Conservation (phyloP, 2,329 filamentous ascomycete genomes). For the Cladophialophora exuberans region DNA sequence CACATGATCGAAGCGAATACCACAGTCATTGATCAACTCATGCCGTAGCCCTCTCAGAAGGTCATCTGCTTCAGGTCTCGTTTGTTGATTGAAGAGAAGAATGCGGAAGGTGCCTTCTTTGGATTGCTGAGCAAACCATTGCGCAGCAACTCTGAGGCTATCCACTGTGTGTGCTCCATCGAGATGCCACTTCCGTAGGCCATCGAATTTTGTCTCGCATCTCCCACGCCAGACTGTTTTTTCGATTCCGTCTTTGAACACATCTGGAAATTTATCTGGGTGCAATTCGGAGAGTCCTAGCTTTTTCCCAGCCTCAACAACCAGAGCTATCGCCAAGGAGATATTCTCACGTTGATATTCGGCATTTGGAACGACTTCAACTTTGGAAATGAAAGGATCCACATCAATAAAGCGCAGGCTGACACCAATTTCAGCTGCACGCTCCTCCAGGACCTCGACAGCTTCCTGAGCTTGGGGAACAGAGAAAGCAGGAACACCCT, state of each 20-base stretch:
- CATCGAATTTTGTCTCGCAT: not conserved
- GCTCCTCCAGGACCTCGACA: not conserved
- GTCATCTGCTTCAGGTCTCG: too few species aligned
- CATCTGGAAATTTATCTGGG: not conserved
- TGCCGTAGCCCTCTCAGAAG: too few species aligned
- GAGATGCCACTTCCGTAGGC: not conserved
- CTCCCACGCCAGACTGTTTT: not conserved
- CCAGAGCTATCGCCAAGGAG: constrained; percentile 1
- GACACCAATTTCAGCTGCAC: not conserved
- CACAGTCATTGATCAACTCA: too few species aligned
- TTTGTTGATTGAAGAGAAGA: not conserved
- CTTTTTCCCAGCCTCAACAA: too few species aligned
- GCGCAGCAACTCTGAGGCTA: not conserved
- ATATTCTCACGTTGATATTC: not conserved
- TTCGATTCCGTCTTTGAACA: not conserved
- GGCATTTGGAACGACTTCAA: not conserved
- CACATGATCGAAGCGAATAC: too few species aligned
- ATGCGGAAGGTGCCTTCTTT: not conserved
- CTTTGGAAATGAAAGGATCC: not conserved
- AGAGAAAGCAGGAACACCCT: not conserved
- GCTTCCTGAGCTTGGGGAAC: not conserved
- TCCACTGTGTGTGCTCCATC: not conserved
- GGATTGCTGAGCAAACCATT: not conserved
- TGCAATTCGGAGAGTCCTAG: not conserved
- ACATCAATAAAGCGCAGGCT: not conserved